These are phyloP conservation scores for Termitomyces sp. DNA, from an alignment of 768 basidiomycete genomes.

Conservation along the genomic window DNA sequence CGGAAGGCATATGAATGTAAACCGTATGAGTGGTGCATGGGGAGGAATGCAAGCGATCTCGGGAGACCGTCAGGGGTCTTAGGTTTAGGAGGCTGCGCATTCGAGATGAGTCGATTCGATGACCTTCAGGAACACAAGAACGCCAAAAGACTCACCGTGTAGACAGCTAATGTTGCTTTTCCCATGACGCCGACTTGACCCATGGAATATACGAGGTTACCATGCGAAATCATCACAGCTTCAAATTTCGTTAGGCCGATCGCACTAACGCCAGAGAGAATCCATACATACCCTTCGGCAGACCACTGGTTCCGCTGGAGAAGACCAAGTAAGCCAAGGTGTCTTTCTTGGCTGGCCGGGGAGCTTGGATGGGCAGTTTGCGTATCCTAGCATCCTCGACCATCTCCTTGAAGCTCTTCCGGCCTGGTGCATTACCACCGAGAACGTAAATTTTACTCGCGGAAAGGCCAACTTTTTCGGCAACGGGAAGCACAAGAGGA, in stretches of 20 bases:
- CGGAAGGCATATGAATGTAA: slow-evolving; percentile 51
- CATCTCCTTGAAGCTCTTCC: slow-evolving; percentile 36
- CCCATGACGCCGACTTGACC: slow-evolving; percentile 29
- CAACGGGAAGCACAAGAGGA: slow-evolving; percentile 32
- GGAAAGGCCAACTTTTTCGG: slow-evolving; percentile 28
- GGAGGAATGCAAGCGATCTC: slow-evolving; percentile 52
- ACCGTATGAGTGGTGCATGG: slow-evolving; percentile 65
- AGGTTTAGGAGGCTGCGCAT: slow-evolving; percentile 31
- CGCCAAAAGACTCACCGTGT: slow-evolving; percentile 27
- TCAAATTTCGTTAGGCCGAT: background rate
- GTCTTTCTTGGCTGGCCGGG: slow-evolving; percentile 12
- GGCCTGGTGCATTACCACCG: slow-evolving; percentile 34
- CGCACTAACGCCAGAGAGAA: slow-evolving; percentile 11
- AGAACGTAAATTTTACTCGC: slow-evolving; percentile 43
- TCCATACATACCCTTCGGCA: slow-evolving; percentile 16
- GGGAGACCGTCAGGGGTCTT: slow-evolving; percentile 41
- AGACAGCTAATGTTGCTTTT: slow-evolving; percentile 26
- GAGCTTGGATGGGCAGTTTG: slow-evolving; percentile 2
- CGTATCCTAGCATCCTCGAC: slow-evolving; percentile 26
- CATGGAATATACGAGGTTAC: slow-evolving; percentile 48
- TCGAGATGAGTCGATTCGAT: background rate
- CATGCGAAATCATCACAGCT: slow-evolving; percentile 76
- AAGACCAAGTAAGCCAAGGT: slow-evolving; percentile 19
- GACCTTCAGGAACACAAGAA: background rate
- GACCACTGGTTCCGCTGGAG: slow-evolving; percentile 21